These are phyloP conservation scores for Gomphus bonarii DNA, from an alignment of 1,284 basidiomycete genomes.

Conservation along the genomic window DNA sequence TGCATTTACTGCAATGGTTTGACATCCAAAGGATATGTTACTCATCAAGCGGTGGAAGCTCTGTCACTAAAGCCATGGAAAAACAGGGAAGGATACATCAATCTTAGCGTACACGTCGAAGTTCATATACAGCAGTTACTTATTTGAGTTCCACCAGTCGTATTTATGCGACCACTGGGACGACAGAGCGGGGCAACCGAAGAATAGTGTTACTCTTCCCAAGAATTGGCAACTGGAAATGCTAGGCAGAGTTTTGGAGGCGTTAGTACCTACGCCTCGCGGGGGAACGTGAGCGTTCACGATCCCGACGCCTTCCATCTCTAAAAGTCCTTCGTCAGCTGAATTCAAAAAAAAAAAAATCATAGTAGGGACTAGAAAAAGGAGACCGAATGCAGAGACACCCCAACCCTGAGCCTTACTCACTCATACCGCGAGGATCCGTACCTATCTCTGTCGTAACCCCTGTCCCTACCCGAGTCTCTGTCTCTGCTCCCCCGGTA, in stretches of 20 bases:
- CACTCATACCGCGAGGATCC: conserved; percentile 65
- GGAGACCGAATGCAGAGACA: conserved; percentile 14
- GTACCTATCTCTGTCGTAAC: conserved; percentile 50
- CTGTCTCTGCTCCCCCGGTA: conserved; percentile 15
- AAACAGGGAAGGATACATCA: not conserved
- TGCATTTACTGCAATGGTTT: not conserved
- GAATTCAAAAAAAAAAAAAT: not conserved
- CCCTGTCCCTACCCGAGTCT: conserved; percentile 33
- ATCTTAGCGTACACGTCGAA: not conserved
- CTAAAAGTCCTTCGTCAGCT: conserved; percentile 21
- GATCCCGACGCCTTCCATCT: conserved; percentile 49
- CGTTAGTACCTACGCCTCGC: conserved; percentile 58
- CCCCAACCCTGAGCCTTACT: conserved; percentile 23
- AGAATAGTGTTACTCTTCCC: not conserved
- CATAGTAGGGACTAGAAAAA: not conserved
- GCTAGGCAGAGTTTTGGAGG: not conserved
- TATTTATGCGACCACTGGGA: not conserved
- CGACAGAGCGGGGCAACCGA: not conserved
- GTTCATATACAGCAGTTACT: not conserved
- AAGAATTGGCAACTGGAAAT: not conserved
- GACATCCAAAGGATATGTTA: not conserved
- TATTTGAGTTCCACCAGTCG: not conserved
- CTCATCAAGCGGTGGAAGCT: not conserved
- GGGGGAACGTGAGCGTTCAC: conserved; percentile 74
- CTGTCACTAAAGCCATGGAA: not conserved